These are phyloP conservation scores for Starmerella cellae DNA, from an alignment of 805 yeast genomes.

Conservation along the genomic window DNA sequence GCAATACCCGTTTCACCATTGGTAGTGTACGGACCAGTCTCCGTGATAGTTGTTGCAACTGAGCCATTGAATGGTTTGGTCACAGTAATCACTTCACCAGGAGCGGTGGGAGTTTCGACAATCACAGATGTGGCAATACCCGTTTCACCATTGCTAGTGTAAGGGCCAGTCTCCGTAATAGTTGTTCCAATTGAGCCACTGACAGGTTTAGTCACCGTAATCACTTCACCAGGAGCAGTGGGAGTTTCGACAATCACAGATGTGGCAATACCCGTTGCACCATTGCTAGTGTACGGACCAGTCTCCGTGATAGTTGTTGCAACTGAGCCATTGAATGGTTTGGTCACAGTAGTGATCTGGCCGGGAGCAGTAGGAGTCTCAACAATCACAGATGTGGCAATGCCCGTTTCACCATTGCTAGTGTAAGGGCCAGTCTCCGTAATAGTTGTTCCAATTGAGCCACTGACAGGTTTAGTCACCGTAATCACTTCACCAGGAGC, in stretches of 20 bases:
- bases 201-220: constrained; percentile 1
- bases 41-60: background rate
- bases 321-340: background rate
- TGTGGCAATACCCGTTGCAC: constrained; percentile 1
- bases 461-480: constrained; percentile 1
- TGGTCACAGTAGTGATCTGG: background rate
- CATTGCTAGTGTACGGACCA: constrained; percentile 2
- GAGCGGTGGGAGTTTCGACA: constrained; percentile 4
- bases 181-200: constrained; percentile 1
- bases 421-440: constrained; percentile 6
- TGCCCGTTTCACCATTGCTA: constrained; percentile 1
- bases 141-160: constrained; percentile 1
- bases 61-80: background rate
- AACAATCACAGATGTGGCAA: constrained; percentile 1
- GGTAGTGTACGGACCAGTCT: background rate
- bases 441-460: background rate
- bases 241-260: constrained; percentile 1
- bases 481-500: background rate
- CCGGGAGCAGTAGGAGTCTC: constrained; percentile 6
- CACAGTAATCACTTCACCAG: background rate
- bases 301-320: constrained; percentile 1
- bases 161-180: constrained; percentile 4
- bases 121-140: constrained; percentile 1
- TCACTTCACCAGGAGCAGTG: constrained; percentile 2
- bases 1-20: background rate